Base-by-base conservation (phyloP, 441 rosid genomes). In the Arabidopsis hybrid region DNA sequence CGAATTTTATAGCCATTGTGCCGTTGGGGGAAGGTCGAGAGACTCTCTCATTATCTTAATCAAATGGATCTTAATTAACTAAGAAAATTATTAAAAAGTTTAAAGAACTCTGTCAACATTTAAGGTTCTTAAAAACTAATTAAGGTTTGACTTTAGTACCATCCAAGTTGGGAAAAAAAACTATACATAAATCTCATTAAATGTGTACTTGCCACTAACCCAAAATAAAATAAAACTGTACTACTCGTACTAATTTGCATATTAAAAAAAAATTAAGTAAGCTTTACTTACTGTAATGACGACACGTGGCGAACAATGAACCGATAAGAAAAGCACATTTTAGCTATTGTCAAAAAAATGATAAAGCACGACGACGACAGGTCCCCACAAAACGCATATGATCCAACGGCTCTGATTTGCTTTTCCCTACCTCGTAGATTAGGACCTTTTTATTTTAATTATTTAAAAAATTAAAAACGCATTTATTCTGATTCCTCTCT, bases 401-500 rank as follows among this genome's bases (percentile, higher is more conserved):
- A 71, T 77, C 32, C 72, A 65, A 72, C 80, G 77, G 80, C 69
- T 77, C 42, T 7, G 69, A 72, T 77, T 71, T 2, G 4, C 8
- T 58, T 36, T 50, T 11, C 57, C 65, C 11, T 39, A 70, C 76
- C 80, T 77, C 68, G 76, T 49, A 77, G 29, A 59, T 26, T 31
- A 65, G 18, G 38, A 34, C 18, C 39, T 69, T 49, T 69, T 40
- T 10, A 47, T 21, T 42, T 74, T 26, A 38, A 39, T 13, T 9
- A 31, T 18, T 10, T 21, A 5, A 17, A 17, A 3, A 7, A 47
- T 49, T 12, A 69, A 76, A 76, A 77, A 39, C 38, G 72, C 69
- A 65, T 77, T 65, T 77, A 71, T 72, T 77, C 77, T 6, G 73
- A 77, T 77, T 76, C 73, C 73, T 34, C 8, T 61, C 46, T 47